Percentiles rank a stretch among this genome's conserved stretches.
Conservation (phyloP, 768 basidiomycete genomes). For the Termitomyces sp. region DNA sequence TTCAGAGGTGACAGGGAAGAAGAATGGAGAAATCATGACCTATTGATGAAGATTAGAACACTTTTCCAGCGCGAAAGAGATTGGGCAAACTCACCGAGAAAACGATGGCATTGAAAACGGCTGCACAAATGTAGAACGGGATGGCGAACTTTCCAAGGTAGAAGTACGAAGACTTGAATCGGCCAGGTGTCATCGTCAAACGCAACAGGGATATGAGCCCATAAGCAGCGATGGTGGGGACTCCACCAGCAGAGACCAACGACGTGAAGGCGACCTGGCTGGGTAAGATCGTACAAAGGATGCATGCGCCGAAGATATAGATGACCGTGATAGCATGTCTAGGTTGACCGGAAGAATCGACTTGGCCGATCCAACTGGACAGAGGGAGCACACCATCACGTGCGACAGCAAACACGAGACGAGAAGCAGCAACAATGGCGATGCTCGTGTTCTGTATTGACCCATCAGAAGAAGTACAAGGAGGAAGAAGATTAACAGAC, state of each 20-base stretch:
- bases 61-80: neutral
- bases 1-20: slow-evolving; percentile 71
- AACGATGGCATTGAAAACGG: slow-evolving; percentile 68
- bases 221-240: slow-evolving; percentile 88
- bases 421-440: slow-evolving; percentile 82
- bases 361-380: slow-evolving; percentile 76
- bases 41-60: slow-evolving; percentile 20
- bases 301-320: slow-evolving; percentile 63
- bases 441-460: slow-evolving; percentile 72
- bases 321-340: slow-evolving; percentile 85
- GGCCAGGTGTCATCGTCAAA: slow-evolving; percentile 70
- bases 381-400: slow-evolving; percentile 88
- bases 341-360: slow-evolving; percentile 70
- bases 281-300: slow-evolving; percentile 87
- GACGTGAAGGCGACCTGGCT: slow-evolving; percentile 92
- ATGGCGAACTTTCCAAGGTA: slow-evolving; percentile 60
- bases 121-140: slow-evolving; percentile 64
- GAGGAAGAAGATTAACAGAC: slow-evolving; percentile 32
- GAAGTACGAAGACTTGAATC: slow-evolving; percentile 72
- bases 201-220: slow-evolving; percentile 75
- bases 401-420: slow-evolving; percentile 90
- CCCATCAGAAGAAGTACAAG: neutral
- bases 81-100: slow-evolving; percentile 53
- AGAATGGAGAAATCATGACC: slow-evolving; percentile 85
- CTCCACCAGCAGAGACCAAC: slow-evolving; percentile 77